Base-by-base conservation (phyloP, 148 eudicot species). In the Bassia scoparia region DNA sequence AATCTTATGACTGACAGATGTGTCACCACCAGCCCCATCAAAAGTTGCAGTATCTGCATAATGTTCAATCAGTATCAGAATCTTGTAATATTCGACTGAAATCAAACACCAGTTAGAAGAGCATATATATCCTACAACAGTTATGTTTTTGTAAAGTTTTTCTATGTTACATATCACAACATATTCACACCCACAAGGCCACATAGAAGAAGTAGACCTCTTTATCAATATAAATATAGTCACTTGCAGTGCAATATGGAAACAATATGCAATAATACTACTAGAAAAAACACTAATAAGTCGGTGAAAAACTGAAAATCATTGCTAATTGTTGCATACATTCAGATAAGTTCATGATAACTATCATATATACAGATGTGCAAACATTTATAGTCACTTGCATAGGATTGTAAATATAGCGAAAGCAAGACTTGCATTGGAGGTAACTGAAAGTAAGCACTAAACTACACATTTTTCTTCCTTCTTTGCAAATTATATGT, bases 21-120 rank as follows among this genome's bases (percentile, higher is more conserved):
- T 87, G 68, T 81, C 87, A 60, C 69, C 65, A 82, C 54, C 82
- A 61, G 50, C 82, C 68, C 77, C 87, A 62, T 75, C 81, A 62
- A 70, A 70, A 38, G 73, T 61, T 16, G 74, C 62, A 55, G 74
- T 81, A 44, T 86, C 98, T 91, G 87, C 37, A 77, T 54, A 66
- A 9, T 21, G 27, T 60, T 31, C 61, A 8, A 41, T n/a, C 29
- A 17, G 11, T 46, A 74, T 38, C 11, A 48, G 46, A 34, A 3
- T 46, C 27, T 27, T 56, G 8, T 26, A 35, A 49, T 14, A 23
- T 27, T 6, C 44, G 26, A 4, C 8, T 56, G 29, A 12, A 56
- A 23, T 26, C 0, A 56, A 56, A 55, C 24, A 55, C n/a, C 8
- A 2, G 2, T 24, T 7, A 26, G 27, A 59, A 27, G 35, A 27